A percentile compares a stretch with the other conserved stretches of the same genome.
Conservation (phyloP, 371 early-diverging fungal species). For the Mucor saturninus region DNA sequence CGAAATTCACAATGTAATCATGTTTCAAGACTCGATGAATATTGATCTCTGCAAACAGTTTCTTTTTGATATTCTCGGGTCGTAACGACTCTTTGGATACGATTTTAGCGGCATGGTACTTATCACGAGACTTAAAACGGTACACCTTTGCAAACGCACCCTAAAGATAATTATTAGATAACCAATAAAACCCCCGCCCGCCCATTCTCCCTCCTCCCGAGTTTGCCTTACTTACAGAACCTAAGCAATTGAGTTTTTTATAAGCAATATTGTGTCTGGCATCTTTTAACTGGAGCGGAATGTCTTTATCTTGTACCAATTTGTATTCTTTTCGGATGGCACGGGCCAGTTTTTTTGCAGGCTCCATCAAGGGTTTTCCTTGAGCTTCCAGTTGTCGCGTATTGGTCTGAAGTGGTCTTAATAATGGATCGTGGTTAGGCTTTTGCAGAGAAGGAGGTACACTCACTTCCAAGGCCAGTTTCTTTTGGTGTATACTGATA, state of each 20-base stretch:
- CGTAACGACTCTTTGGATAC: conserved; percentile 68
- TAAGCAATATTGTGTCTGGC: conserved; percentile 4
- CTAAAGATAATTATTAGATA: conserved; percentile 34
- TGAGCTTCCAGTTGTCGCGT: too few species aligned
- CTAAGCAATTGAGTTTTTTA: conserved; percentile 17
- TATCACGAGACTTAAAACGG: conserved; percentile 52
- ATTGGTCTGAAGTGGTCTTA: conserved; percentile 7
- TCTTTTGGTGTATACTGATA: background rate
- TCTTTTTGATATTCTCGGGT: conserved; percentile 57
- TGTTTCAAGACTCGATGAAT: conserved; percentile 85
- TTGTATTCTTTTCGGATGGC: background rate
- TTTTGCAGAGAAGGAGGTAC: background rate
- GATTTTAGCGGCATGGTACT: conserved; percentile 80
- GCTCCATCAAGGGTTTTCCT: background rate
- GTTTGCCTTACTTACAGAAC: conserved; percentile 10
- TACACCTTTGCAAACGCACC: conserved; percentile 93
- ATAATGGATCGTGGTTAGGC: background rate
- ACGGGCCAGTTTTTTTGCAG: background rate
- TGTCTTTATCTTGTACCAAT: conserved; percentile 19
- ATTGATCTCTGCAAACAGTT: conserved; percentile 86
- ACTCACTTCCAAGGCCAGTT: background rate
- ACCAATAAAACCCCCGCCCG: too few species aligned
- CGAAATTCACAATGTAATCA: conserved; percentile 85
- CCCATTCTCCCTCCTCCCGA: too few species aligned
- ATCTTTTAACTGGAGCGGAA: conserved; percentile 20